These are phyloP conservation scores for Cladosporium velox DNA, from an alignment of 2,329 filamentous ascomycete species.

Conservation along the genomic window DNA sequence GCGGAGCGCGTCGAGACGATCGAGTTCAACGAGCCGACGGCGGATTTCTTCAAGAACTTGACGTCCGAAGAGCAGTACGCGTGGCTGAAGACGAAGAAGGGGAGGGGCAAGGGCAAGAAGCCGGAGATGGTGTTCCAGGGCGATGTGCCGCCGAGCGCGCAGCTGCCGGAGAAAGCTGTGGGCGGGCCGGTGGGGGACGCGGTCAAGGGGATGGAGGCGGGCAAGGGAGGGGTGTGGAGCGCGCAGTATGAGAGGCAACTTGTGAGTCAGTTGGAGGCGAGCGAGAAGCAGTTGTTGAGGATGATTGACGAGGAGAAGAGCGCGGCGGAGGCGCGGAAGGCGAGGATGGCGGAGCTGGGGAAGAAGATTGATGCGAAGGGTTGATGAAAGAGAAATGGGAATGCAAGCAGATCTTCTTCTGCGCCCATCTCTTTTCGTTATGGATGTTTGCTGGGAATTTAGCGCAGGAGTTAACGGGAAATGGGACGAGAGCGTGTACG, in stretches of 20 bases:
- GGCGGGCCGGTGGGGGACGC: constrained; percentile 53
- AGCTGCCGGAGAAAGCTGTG: constrained; percentile 66
- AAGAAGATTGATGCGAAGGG: constrained; percentile 26
- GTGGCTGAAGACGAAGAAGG: constrained; percentile 57
- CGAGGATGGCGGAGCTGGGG: constrained; percentile 33
- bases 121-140: constrained; percentile 56
- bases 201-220: constrained; percentile 63
- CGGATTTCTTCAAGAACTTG: constrained; percentile 84
- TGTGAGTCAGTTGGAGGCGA: constrained; percentile 53
- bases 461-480: background rate
- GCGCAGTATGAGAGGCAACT: constrained; percentile 36
- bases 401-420: background rate
- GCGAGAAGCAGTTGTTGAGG: constrained; percentile 60
- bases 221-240: constrained; percentile 59
- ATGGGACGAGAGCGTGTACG: background rate
- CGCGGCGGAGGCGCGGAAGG: constrained; percentile 33
- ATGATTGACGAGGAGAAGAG: constrained; percentile 35
- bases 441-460: background rate
- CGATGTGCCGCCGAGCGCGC: constrained; percentile 63
- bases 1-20: constrained; percentile 90
- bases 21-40: constrained; percentile 95
- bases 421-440: background rate
- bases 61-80: constrained; percentile 68
- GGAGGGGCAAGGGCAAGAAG: constrained; percentile 55
- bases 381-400: too few species aligned